Conservation (phyloP, 2,329 filamentous ascomycete genomes). For the Geosmithia flava region DNA sequence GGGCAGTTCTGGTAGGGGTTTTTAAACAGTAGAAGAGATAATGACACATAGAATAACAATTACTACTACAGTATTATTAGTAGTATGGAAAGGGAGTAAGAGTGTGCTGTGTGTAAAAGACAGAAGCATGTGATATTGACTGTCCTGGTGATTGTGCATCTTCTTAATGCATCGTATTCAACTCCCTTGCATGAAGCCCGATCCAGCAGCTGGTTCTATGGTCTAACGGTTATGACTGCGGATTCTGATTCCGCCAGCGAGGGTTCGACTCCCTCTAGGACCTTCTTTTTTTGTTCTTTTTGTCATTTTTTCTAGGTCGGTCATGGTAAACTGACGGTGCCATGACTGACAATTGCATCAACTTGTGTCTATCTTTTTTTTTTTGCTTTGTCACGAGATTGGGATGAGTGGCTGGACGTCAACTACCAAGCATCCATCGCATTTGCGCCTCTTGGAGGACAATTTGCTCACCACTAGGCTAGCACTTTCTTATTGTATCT, state of each 20-base stretch:
- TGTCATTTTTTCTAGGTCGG: neutral
- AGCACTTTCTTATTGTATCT: no score
- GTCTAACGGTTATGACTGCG: neutral
- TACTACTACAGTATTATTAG: no score
- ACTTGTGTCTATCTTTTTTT: neutral
- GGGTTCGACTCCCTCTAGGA: neutral
- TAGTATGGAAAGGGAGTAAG: no score
- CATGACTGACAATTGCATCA: neutral
- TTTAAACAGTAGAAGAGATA: no score
- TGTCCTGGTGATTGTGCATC: neutral
- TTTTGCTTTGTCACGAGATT: no score
- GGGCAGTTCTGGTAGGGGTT: neutral
- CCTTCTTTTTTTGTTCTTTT: neutral
- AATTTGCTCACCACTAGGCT: no score
- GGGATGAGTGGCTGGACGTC: no score
- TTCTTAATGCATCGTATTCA: neutral
- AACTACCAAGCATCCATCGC: no score
- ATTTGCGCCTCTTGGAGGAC: no score
- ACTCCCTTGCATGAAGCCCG: neutral
- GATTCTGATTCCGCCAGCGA: neutral
- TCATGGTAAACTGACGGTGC: neutral
- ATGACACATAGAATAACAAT: no score
- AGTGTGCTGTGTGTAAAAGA: no score
- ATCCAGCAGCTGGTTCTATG: neutral
- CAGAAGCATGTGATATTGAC: no score